Evolutionary conservation across 176 grass and related monocot genomes (phyloP).

Genomic region (Tillandsia leiboldiana): DNA sequence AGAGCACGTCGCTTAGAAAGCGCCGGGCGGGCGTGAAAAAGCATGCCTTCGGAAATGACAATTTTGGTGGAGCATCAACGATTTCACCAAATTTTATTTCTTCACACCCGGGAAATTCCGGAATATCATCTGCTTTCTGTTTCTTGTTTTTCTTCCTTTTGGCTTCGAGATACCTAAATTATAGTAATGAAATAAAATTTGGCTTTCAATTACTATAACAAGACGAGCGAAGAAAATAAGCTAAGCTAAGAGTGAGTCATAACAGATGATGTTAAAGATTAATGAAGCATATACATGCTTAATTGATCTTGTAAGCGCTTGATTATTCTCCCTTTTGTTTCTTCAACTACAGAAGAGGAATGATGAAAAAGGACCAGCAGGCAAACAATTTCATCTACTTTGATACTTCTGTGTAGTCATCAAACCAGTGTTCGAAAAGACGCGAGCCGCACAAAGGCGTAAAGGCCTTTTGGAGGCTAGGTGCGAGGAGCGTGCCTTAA

Average conservation of each 20-base stretch:
- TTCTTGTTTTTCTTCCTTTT: slow-evolving; percentile 89
- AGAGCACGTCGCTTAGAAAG: not conserved
- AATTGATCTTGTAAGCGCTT: too few relatives aligned
- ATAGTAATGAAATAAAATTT: not conserved
- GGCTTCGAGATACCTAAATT: slow-evolving; percentile 63
- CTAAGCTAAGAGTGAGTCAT: not conserved
- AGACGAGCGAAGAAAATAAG: not conserved
- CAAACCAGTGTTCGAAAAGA: too few relatives aligned
- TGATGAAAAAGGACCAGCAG: too few relatives aligned
- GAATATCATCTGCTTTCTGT: slow-evolving; percentile 29
- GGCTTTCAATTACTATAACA: not conserved
- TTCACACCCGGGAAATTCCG: slow-evolving; percentile 56
- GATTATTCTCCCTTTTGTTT: too few relatives aligned
- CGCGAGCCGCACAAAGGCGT: too few relatives aligned
- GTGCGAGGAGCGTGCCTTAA: too few relatives aligned
- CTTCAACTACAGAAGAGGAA: too few relatives aligned
- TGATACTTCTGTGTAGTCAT: too few relatives aligned
- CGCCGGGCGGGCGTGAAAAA: slow-evolving; percentile 8
- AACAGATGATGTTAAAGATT: too few relatives aligned
- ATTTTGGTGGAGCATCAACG: slow-evolving; percentile 77
- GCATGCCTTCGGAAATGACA: slow-evolving; percentile 67
- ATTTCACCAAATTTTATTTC: slow-evolving; percentile 84
- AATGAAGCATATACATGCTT: too few relatives aligned
- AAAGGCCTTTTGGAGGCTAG: too few relatives aligned
- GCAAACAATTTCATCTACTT: too few relatives aligned